Percentiles rank a stretch among this genome's conserved stretches.
phyloP scores from a whole-genome alignment of 345 rosid species.

The Streptanthus diversifolius region DNA sequence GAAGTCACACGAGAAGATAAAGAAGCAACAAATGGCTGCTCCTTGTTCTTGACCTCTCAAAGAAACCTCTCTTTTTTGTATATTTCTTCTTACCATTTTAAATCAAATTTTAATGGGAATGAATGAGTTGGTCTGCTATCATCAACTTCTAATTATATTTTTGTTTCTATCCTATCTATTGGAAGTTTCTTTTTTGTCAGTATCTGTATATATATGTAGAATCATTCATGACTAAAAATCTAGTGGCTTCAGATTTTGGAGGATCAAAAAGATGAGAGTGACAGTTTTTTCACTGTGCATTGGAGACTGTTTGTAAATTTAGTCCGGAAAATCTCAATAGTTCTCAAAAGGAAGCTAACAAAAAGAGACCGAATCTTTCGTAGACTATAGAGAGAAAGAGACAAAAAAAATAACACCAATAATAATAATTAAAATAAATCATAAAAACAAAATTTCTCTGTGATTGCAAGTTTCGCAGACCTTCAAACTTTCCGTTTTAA shows the following conservation, averaged over 20 bases:
- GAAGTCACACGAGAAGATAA: conserved; percentile 55
- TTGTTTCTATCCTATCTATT: not conserved
- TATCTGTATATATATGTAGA: not conserved
- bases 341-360: not conserved
- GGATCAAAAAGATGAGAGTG: conserved; percentile 28
- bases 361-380: conserved; percentile 30
- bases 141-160: not conserved
- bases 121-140: not conserved
- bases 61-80: not conserved
- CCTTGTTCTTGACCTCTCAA: conserved; percentile 56
- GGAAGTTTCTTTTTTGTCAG: conserved; percentile 25
- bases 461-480: conserved; percentile 23
- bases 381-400: not conserved
- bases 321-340: conserved; percentile 9
- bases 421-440: not conserved
- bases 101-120: not conserved
- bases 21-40: conserved; percentile 91
- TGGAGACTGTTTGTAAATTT: conserved; percentile 21
- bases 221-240: not conserved
- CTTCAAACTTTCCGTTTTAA: conserved; percentile 26
- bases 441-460: not conserved
- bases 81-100: not conserved
- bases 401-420: not conserved
- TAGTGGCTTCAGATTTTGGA: conserved; percentile 27
- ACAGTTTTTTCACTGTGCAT: conserved; percentile 23